Base-by-base conservation (phyloP, 495 filamentous ascomycete genomes). In the Talaromyces wortmannii region DNA sequence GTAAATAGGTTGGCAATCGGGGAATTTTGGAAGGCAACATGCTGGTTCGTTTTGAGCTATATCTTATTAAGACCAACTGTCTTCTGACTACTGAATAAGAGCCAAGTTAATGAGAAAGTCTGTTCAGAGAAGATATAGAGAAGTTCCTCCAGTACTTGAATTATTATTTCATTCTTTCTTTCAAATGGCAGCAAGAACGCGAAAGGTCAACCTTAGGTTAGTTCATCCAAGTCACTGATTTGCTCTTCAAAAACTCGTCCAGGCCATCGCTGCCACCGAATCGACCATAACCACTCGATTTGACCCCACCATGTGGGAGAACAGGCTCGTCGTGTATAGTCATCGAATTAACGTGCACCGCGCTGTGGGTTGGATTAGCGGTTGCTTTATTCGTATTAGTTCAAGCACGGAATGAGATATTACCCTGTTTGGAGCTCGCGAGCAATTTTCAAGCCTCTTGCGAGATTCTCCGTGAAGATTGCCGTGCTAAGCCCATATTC, bases 291-390 rank as follows among this genome's bases (percentile, higher is more conserved):
- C 91, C 91, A 59, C 87, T 91, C 51, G 80, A 80, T 79, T 96
- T 96, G 63, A 81, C 83, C 32, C 91, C 91, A 31, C 91, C 91
- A 67, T 95, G 90, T 5, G 91, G 89, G 52, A 95, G 64, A 16
- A 73, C 74, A 11, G 82, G 68, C 71, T 95, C 91, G 58, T 96
- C 91, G 63, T 96, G 90, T 1, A 95, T 78, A 3, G 84, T 89
- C 80, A 91, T 83, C 31, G 74, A 78, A 66, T 97, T 97, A 64
- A 96, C 91, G 66, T 96, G 91, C 30, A 97, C 87, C 23, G 87
- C 87, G 16, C 48, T n/a, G n/a, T 50, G 23, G 13, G 23, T 13
- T 30, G 11, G 12, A 31, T 4, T n/a, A 50, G 12, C 17, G 45
- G 45, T 29, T 16, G n/a, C 8, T 47, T 29, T 47, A n/a, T 50